Conservation (phyloP, 352 stramenopile species). For the Globisporangium canariense region DNA sequence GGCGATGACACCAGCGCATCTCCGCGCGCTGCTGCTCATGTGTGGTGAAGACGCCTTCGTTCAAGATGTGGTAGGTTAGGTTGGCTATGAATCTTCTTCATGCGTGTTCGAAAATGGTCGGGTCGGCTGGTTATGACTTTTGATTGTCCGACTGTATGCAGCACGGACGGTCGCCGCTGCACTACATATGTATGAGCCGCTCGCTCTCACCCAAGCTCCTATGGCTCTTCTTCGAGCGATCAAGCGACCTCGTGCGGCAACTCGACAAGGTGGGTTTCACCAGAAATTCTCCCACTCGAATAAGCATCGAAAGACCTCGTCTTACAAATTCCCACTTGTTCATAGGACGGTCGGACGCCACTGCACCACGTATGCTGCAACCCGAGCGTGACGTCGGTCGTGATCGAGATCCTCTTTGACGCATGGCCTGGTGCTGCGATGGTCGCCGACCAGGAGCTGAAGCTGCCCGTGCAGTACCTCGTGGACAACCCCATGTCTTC, state of each 20-base stretch:
- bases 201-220: slow-evolving; percentile 50
- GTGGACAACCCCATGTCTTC: slow-evolving; percentile 55
- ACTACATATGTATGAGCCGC: slow-evolving; percentile 70
- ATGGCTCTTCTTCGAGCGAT: slow-evolving; percentile 72
- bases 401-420: slow-evolving; percentile 72
- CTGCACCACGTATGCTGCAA: slow-evolving; percentile 68
- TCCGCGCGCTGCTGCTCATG: slow-evolving; percentile 42
- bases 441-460: slow-evolving; percentile 61
- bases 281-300: no score
- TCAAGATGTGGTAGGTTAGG: slow-evolving; percentile 30
- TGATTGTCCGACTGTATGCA: slow-evolving; percentile 12
- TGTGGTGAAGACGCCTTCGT: slow-evolving; percentile 38
- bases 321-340: not conserved
- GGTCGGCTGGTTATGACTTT: not conserved
- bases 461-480: slow-evolving; percentile 68
- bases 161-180: slow-evolving; percentile 56
- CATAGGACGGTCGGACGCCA: slow-evolving; percentile 52
- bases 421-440: slow-evolving; percentile 53
- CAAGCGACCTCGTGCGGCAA: slow-evolving; percentile 44
- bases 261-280: slow-evolving; percentile 45
- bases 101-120: not conserved
- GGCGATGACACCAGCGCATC: slow-evolving; percentile 26
- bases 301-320: not conserved
- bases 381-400: slow-evolving; percentile 35
- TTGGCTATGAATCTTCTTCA: no score